Evolutionary conservation across 306 rosid species (phyloP).

Genomic region (Quercus wislizeni): DNA sequence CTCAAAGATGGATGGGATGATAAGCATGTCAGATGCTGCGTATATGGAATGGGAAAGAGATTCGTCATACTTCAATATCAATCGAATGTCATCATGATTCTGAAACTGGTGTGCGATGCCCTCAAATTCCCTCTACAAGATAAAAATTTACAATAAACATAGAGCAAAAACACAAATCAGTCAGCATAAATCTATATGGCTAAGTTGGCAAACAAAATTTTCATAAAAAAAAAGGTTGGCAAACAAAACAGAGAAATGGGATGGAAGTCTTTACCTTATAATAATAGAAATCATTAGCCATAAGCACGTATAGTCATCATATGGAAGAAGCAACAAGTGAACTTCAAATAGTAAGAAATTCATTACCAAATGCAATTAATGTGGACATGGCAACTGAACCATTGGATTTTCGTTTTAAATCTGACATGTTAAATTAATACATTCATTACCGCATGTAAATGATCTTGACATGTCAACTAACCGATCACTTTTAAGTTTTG

Average conservation of each 20-base stretch:
- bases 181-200: neutral
- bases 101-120: conserved; percentile 71
- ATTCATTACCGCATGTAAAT: too few relatives aligned
- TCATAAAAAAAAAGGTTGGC: neutral
- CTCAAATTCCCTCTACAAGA: conserved; percentile 82
- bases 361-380: neutral
- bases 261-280: neutral
- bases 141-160: conserved; percentile 21
- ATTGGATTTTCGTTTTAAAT: neutral
- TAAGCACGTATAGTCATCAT: neutral
- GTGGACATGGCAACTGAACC: neutral
- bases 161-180: neutral
- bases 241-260: neutral
- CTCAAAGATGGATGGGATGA: conserved; percentile 93
- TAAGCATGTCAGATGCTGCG: conserved; percentile 94
- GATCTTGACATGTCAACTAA: too few relatives aligned
- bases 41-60: conserved; percentile 84
- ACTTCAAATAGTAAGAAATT: neutral
- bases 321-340: neutral
- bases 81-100: conserved; percentile 68
- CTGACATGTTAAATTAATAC: too few relatives aligned
- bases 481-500: neutral
- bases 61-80: conserved; percentile 87
- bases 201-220: neutral
- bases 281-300: neutral